Evolutionary conservation across 345 rosid genomes (phyloP).

Genomic region (Cardiospermum halicacabum): DNA sequence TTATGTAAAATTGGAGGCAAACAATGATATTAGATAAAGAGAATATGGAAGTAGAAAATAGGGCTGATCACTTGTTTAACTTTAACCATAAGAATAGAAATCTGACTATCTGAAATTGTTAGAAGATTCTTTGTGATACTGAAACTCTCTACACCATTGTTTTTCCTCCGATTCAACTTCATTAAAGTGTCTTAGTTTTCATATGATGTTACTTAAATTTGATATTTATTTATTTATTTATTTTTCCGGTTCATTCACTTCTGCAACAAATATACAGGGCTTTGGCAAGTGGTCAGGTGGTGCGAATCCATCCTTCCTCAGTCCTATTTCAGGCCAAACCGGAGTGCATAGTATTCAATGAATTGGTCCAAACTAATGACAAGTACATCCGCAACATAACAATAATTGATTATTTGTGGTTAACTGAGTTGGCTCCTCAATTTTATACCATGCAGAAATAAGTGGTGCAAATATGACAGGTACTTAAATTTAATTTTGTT

Average conservation of each 20-base stretch:
- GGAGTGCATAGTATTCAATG: slow-evolving; percentile 79
- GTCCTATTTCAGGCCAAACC: slow-evolving; percentile 64
- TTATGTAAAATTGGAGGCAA: not conserved
- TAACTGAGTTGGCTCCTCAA: slow-evolving; percentile 86
- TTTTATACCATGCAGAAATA: slow-evolving; percentile 51
- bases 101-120: slow-evolving; percentile 8
- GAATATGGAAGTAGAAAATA: not conserved
- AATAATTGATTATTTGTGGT: slow-evolving; percentile 74
- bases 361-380: slow-evolving; percentile 70
- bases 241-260: slow-evolving; percentile 1
- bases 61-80: not conserved
- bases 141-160: slow-evolving; percentile 3
- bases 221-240: slow-evolving; percentile 8
- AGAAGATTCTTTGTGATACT: not conserved
- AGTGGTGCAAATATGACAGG: slow-evolving; percentile 17
- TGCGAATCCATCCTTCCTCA: slow-evolving; percentile 87
- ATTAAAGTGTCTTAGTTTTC: no score
- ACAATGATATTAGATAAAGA: not conserved
- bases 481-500: not conserved
- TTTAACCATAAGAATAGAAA: not conserved
- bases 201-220: no score
- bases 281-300: slow-evolving; percentile 75
- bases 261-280: slow-evolving; percentile 52
- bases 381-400: slow-evolving; percentile 76
- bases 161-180: no score